These are phyloP conservation scores for Mortierella sp. DNA, from an alignment of 371 early-diverging fungal species.

Conservation along the genomic window DNA sequence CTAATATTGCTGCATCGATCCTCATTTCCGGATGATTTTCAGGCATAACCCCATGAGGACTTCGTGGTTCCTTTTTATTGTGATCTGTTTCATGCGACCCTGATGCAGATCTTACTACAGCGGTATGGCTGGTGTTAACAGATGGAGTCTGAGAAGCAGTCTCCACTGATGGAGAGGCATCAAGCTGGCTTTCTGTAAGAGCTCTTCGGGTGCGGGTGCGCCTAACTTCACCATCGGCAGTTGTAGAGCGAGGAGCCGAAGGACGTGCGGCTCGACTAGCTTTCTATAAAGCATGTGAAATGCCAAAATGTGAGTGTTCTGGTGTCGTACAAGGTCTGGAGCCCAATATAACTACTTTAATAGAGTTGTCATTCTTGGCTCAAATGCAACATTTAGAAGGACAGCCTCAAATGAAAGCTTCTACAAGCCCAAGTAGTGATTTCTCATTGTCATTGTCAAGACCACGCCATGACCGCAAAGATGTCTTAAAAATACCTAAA, in stretches of 20 bases:
- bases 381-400: too few relatives aligned
- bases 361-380: too few relatives aligned
- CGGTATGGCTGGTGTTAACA: neutral
- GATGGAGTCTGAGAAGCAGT: constrained; percentile 5
- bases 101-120: constrained; percentile 6
- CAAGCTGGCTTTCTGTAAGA: constrained; percentile 20
- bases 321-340: neutral
- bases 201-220: constrained; percentile 31
- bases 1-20: constrained; percentile 9
- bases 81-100: constrained; percentile 3
- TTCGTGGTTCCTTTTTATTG: neutral
- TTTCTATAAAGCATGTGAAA: constrained; percentile 23
- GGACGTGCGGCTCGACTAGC: constrained; percentile 34
- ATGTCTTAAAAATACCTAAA: too few relatives aligned
- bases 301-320: neutral
- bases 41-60: neutral
- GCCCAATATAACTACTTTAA: too few relatives aligned
- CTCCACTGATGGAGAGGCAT: constrained; percentile 10
- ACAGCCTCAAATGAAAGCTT: too few relatives aligned
- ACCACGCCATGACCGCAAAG: too few relatives aligned
- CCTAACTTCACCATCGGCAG: constrained; percentile 31
- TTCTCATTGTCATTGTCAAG: too few relatives aligned
- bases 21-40: constrained; percentile 12
- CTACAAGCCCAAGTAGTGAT: too few relatives aligned
- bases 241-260: constrained; percentile 24